Base-by-base conservation (phyloP, 129 eudicot genomes). In the Flaveria linearis region DNA sequence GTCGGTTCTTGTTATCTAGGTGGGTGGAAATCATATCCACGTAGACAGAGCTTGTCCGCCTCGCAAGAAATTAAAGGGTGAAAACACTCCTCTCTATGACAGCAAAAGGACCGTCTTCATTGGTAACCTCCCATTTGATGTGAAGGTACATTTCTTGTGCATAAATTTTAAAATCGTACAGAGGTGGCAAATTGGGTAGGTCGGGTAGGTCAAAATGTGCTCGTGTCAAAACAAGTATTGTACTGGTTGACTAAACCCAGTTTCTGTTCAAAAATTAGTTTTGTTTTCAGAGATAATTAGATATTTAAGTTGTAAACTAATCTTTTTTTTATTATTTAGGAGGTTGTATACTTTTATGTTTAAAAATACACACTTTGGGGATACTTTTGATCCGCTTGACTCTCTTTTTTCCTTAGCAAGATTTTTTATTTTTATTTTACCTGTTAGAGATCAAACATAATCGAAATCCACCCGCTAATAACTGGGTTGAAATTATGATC, bases 31-130 rank as follows among this genome's bases (percentile, higher is more conserved):
- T 80, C 99, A 94, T 85, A 91, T 94, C 17, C 97, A 96, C 63
- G 96, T 94, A 47, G 99, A 94, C 84, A 87, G 99, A 83, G 99
- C 99, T 45, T 91, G 97, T 72, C 99, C 99, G 63, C 99, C 99
- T 41, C 93, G 97, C 74, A 94, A 94, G 86, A 94, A 94, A 74
- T 69, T 94, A 82, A 91, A 94, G 80, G 99, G 96, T 72, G 99
- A 91, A 50, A 50, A 76, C 61, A 41, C 82, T 76, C 80, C 88
- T 33, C 87, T 91, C 23, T 94, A 94, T 78, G 97, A 89, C 85
- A 88, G 72, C 72, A 91, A 89, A 84, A 87, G 96, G 85, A 91
- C 99, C 3, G 90, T 94, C 67, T 94, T 94, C 62, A 82, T 94
- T 16, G 99, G 99, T 16, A 94, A 94, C 75, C 92, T 91, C 65